Evolutionary conservation across 176 grass and related monocot genomes (phyloP).

Genomic region (Rhynchospora pubera): DNA sequence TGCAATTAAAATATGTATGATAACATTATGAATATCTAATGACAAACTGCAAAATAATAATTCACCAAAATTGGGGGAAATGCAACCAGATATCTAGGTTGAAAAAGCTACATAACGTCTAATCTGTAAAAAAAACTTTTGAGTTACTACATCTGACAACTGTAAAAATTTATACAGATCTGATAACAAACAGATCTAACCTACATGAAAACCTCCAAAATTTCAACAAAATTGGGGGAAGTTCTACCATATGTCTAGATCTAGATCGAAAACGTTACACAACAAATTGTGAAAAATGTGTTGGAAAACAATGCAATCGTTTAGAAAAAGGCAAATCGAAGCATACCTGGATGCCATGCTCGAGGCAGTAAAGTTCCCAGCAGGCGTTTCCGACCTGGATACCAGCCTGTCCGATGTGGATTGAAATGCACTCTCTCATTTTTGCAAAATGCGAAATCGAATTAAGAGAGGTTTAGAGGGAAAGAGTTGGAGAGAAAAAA

Average conservation of each 20-base stretch:
- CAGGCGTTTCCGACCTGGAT: slow-evolving; percentile 83
- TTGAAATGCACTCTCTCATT: slow-evolving; percentile 86
- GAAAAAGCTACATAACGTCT: too few species aligned
- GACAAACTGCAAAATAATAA: too few species aligned
- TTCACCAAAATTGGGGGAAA: too few species aligned
- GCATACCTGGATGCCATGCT: slow-evolving; percentile 78
- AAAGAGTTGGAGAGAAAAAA: slow-evolving; percentile 21
- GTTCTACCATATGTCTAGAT: background rate
- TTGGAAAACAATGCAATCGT: too few species aligned
- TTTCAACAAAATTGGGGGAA: background rate
- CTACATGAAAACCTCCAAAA: background rate
- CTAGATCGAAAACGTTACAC: too few species aligned
- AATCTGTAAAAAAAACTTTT: too few species aligned
- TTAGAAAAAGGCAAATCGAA: background rate
- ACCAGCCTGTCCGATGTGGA: slow-evolving; percentile 83
- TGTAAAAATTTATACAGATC: background rate
- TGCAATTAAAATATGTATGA: too few species aligned
- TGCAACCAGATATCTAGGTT: too few species aligned
- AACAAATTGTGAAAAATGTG: background rate
- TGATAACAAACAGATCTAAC: background rate
- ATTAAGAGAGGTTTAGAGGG: background rate
- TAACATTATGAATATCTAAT: too few species aligned
- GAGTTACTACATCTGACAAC: background rate
- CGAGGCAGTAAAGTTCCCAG: slow-evolving; percentile 92
- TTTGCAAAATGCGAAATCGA: background rate